A percentile compares a stretch with the other conserved stretches of the same genome.
phyloP scores from a whole-genome alignment of 805 yeast species.

The Teunomyces funiuensis region DNA sequence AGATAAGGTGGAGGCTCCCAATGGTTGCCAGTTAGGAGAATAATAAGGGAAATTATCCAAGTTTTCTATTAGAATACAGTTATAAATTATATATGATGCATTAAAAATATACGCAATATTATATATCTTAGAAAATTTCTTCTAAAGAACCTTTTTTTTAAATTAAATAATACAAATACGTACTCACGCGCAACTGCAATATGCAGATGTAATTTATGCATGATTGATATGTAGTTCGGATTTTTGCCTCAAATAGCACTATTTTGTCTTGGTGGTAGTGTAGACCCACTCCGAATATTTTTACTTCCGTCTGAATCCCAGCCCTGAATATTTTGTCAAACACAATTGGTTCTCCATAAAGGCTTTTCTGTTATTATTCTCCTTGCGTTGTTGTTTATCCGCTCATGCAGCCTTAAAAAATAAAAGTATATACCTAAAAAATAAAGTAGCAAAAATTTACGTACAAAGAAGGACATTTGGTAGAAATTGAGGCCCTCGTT shows the following conservation, averaged over 20 bases:
- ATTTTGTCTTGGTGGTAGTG: neutral
- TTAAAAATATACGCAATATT: neutral
- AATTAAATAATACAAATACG: conserved; percentile 1
- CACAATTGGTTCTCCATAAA: neutral
- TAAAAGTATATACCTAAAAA: conserved; percentile 3
- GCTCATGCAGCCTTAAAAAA: conserved; percentile 3
- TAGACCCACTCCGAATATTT: neutral
- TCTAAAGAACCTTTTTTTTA: conserved; percentile 4
- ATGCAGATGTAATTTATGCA: conserved; percentile 4
- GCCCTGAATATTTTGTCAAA: too few species aligned
- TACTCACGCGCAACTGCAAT: neutral
- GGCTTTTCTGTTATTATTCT: neutral
- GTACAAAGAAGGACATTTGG: conserved; percentile 4
- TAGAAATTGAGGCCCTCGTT: conserved; percentile 3
- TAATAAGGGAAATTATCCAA: neutral
- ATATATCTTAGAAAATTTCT: conserved; percentile 2
- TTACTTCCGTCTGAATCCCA: too few species aligned
- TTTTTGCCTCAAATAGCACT: conserved; percentile 1
- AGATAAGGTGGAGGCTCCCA: neutral
- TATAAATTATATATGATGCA: neutral
- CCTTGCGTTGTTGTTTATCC: conserved; percentile 2
- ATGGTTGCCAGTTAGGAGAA: neutral
- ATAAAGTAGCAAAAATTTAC: conserved; percentile 5
- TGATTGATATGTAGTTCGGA: neutral
- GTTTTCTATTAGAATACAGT: neutral